Evolutionary conservation across 768 basidiomycete species (phyloP), one percentile per base, ranked within the genome.

Genomic region (Leccinellum albellum): DNA sequence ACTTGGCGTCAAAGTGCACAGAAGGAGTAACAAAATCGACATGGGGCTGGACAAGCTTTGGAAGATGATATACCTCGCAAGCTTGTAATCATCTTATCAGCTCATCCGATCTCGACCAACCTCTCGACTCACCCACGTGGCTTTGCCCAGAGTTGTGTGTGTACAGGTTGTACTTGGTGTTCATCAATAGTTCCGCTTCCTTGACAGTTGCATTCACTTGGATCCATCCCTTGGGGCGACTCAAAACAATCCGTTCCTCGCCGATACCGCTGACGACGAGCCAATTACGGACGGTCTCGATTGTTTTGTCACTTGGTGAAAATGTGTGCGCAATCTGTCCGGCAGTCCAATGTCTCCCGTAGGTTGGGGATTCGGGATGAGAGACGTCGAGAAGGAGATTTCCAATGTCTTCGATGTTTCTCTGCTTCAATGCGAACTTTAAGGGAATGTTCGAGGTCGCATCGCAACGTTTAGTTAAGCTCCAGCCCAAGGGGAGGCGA

Each of bases 21-120:
- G 74, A 68, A 9, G 73, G 74, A 4, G 61, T 67, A 40, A 75
- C 66, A 48, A 76, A 64, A 29, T 75, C 74, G 23, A 76, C 61
- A 37, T 76, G 74, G 2, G 64, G 50, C 9, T 53, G 60, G 24
- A 75, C 53, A 21, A 72, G 59, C 32, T 66, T 60, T 0, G 73
- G 74, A 31, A 75, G 63, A 40, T 71, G 64, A 49, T 72, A 75
- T 21, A 59, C 61, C 20, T 71, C 66, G 44, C 73, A 76, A 10
- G 60, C 73, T 73, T 26, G 24, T 13, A 4, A 42, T 52, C 6
- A 10, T 28, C 32, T 29, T 28, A 35, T 58, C 26, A 65, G 53
- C 2, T n/a, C 21, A 12, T 40, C 12, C 5, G 1, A 12, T 31
- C 5, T 6, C 49, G 17, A 46, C 0, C 23, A 42, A 58, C 28